These are phyloP conservation scores for Mycena capillaripes DNA, from an alignment of 768 basidiomycete species.

Conservation along the genomic window DNA sequence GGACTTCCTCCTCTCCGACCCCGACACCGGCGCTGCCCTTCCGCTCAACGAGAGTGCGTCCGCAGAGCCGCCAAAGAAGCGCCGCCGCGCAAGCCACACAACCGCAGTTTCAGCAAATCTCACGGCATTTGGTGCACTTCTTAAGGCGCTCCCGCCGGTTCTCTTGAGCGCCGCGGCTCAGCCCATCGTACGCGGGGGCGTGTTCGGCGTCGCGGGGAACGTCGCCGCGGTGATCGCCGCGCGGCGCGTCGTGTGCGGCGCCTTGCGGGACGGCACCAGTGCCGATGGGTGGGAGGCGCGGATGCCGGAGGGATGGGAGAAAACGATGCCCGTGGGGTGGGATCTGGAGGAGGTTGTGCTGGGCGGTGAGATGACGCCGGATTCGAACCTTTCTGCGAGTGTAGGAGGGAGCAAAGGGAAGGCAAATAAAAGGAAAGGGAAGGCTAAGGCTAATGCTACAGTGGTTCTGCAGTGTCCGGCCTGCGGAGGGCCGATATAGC, in stretches of 20 bases:
- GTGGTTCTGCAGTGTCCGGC: slow-evolving; percentile 16
- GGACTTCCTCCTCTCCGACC: slow-evolving; percentile 31
- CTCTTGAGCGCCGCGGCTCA: slow-evolving; percentile 63
- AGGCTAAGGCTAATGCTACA: neutral
- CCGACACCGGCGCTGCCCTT: slow-evolving; percentile 22
- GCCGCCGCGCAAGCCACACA: slow-evolving; percentile 16
- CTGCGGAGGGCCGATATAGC: slow-evolving; percentile 28
- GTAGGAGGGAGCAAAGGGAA: neutral
- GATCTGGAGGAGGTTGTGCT: slow-evolving; percentile 16
- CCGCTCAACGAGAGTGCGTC: slow-evolving; percentile 3
- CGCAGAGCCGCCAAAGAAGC: slow-evolving; percentile 24
- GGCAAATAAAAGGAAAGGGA: neutral
- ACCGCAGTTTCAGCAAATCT: slow-evolving; percentile 10
- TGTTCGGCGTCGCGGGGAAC: slow-evolving; percentile 67
- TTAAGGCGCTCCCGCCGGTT: slow-evolving; percentile 49
- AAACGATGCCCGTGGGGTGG: slow-evolving; percentile 35
- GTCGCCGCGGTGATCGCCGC: slow-evolving; percentile 60
- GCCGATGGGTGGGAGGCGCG: slow-evolving; percentile 35
- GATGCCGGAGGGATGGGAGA: slow-evolving; percentile 60
- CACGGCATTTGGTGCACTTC: slow-evolving; percentile 9
- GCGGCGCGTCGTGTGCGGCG: slow-evolving; percentile 59
- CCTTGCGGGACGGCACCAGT: slow-evolving; percentile 36
- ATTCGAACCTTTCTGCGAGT: neutral
- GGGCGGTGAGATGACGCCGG: neutral
- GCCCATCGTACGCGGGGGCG: slow-evolving; percentile 64